Conservation (phyloP, 305 asterid species). For the Caryopteris hybrid region DNA sequence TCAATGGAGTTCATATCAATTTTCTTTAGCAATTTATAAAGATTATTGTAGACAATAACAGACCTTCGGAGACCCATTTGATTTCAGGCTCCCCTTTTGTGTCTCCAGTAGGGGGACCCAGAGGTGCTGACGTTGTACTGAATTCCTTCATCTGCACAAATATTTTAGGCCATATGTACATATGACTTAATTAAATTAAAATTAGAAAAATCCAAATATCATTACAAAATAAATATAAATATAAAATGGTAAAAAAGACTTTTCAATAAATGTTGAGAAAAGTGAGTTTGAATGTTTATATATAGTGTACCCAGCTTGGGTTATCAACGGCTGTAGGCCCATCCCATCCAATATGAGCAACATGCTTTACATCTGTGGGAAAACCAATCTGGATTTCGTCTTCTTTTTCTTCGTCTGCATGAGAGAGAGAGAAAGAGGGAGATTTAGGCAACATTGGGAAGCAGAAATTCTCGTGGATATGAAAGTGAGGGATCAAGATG, state of each 20-base stretch:
- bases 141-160: slow-evolving; percentile 61
- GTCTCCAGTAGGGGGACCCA: slow-evolving; percentile 33
- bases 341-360: slow-evolving; percentile 88
- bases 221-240: too few relatives aligned
- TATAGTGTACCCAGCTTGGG: slow-evolving; percentile 59
- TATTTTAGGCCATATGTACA: not conserved
- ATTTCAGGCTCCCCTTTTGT: slow-evolving; percentile 40
- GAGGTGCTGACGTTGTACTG: slow-evolving; percentile 47
- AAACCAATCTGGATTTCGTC: slow-evolving; percentile 62
- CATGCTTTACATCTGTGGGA: slow-evolving; percentile 91
- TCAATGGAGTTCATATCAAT: too few relatives aligned
- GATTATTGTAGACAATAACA: not conserved
- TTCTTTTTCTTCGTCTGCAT: slow-evolving; percentile 63
- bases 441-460: too few relatives aligned
- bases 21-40: too few relatives aligned
- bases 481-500: too few relatives aligned
- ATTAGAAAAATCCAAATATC: too few relatives aligned
- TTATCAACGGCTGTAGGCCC: slow-evolving; percentile 61
- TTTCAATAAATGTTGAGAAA: too few relatives aligned
- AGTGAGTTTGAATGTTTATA: not conserved
- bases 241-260: too few relatives aligned
- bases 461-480: too few relatives aligned
- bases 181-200: too few relatives aligned
- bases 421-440: not conserved
- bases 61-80: slow-evolving; percentile 73